phyloP scores from a whole-genome alignment of 176 grass and related monocot species.

The Oryza australiensis region DNA sequence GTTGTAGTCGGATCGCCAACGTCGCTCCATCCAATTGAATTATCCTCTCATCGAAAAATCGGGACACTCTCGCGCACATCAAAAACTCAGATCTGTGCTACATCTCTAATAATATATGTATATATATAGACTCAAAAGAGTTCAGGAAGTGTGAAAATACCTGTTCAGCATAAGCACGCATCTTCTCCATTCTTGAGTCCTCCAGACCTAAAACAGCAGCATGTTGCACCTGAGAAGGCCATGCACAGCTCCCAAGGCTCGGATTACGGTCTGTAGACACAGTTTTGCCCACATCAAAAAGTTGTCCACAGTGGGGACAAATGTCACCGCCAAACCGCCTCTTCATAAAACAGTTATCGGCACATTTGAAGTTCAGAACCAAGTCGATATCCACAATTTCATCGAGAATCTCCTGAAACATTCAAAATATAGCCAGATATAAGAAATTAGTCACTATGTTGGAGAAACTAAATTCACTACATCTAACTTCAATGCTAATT shows the following conservation, averaged over 20 bases:
- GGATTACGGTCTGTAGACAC: slow-evolving; percentile 50
- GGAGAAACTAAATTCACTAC: background rate
- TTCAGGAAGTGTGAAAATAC: slow-evolving; percentile 36
- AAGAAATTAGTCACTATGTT: background rate
- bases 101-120: background rate
- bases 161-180: slow-evolving; percentile 75
- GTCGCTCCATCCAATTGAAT: too few species aligned
- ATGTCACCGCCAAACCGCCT: slow-evolving; percentile 54
- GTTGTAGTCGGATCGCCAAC: too few species aligned
- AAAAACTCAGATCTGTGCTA: too few species aligned
- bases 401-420: slow-evolving; percentile 89
- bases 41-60: too few species aligned
- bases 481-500: background rate
- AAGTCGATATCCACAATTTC: slow-evolving; percentile 83
- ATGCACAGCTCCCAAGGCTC: slow-evolving; percentile 41
- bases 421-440: background rate
- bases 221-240: slow-evolving; percentile 46
- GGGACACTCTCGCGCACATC: too few species aligned
- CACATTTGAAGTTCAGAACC: slow-evolving; percentile 95
- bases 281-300: slow-evolving; percentile 52
- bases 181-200: slow-evolving; percentile 54
- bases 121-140: background rate
- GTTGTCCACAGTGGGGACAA: slow-evolving; percentile 78
- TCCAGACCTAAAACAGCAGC: slow-evolving; percentile 51
- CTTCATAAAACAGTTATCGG: slow-evolving; percentile 75